Evolutionary conservation across 306 rosid genomes (phyloP).

Genomic region (Sophora flavescens): DNA sequence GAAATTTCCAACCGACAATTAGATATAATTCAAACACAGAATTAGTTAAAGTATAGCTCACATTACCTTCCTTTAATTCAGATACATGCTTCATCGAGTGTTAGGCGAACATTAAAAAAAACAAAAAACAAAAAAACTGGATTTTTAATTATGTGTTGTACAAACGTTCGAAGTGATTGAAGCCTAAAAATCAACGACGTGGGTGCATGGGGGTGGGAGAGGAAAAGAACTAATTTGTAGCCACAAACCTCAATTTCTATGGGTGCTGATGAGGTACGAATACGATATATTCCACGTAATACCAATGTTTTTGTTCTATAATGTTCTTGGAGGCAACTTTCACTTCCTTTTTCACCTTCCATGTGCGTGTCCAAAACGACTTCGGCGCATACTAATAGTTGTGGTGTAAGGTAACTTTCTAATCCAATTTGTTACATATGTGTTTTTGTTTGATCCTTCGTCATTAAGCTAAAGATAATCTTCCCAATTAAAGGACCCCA

Average conservation of each 20-base stretch:
- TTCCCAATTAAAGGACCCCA: slow-evolving; percentile 43
- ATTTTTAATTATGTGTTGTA: slow-evolving; percentile 1
- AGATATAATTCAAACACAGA: background rate
- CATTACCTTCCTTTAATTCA: background rate
- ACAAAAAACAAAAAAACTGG: background rate
- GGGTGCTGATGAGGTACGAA: slow-evolving; percentile 1
- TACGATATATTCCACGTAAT: slow-evolving; percentile 36
- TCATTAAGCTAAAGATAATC: slow-evolving; percentile 80
- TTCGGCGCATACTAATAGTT: slow-evolving; percentile 22
- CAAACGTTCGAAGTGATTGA: slow-evolving; percentile 6
- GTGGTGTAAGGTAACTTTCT: slow-evolving; percentile 46
- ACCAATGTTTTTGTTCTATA: background rate
- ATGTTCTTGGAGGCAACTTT: slow-evolving; percentile 42
- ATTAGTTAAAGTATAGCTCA: background rate
- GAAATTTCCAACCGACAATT: background rate
- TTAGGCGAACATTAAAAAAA: background rate
- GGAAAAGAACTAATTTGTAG: slow-evolving; percentile 28
- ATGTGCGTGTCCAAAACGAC: slow-evolving; percentile 56
- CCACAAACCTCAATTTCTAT: slow-evolving; percentile 19
- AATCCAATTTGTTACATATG: slow-evolving; percentile 48
- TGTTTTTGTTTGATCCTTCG: slow-evolving; percentile 75
- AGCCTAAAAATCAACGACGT: slow-evolving; percentile 8
- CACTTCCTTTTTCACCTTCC: slow-evolving; percentile 40
- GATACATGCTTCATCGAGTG: background rate
- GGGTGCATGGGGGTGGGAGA: slow-evolving; percentile 42